These are phyloP conservation scores for Pythium diclinum DNA, from an alignment of 352 stramenopile species.

Conservation along the genomic window DNA sequence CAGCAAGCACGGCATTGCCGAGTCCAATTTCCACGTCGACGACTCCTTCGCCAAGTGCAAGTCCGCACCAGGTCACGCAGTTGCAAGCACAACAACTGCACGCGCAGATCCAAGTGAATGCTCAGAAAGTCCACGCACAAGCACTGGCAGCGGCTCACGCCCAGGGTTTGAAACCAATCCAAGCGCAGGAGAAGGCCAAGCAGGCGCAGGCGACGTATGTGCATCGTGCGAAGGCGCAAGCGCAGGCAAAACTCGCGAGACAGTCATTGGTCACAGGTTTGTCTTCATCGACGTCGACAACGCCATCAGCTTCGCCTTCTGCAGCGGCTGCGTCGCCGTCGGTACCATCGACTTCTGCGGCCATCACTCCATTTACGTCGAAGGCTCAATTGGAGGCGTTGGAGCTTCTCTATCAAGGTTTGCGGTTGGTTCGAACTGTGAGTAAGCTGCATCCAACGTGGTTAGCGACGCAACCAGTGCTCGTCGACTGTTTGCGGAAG, in stretches of 20 bases:
- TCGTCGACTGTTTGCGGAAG: conserved; percentile 93
- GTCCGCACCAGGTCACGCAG: conserved; percentile 59
- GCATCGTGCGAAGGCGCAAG: conserved; percentile 82
- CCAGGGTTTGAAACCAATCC: conserved; percentile 79
- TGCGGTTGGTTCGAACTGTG: conserved; percentile 91
- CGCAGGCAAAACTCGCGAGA: conserved; percentile 81
- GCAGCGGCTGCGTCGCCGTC: conserved; percentile 32
- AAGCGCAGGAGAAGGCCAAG: conserved; percentile 89
- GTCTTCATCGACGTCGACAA: neutral
- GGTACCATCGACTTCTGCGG: neutral
- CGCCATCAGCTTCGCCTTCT: conserved; percentile 46
- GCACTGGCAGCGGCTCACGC: conserved; percentile 83
- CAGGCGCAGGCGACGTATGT: conserved; percentile 87
- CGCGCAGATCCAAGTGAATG: conserved; percentile 88
- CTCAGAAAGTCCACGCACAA: conserved; percentile 86
- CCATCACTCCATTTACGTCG: conserved; percentile 48
- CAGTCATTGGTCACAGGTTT: conserved; percentile 1
- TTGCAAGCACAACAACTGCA: conserved; percentile 72
- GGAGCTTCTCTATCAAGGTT: conserved; percentile 94
- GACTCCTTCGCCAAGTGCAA: conserved; percentile 51
- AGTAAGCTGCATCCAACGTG: conserved; percentile 88
- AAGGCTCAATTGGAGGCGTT: conserved; percentile 85
- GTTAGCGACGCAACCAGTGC: conserved; percentile 79
- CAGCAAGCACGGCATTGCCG: conserved; percentile 51
- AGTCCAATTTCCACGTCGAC: conserved; percentile 38